These are phyloP conservation scores for Amylocystis lapponica DNA, from an alignment of 768 basidiomycete genomes.

Conservation along the genomic window DNA sequence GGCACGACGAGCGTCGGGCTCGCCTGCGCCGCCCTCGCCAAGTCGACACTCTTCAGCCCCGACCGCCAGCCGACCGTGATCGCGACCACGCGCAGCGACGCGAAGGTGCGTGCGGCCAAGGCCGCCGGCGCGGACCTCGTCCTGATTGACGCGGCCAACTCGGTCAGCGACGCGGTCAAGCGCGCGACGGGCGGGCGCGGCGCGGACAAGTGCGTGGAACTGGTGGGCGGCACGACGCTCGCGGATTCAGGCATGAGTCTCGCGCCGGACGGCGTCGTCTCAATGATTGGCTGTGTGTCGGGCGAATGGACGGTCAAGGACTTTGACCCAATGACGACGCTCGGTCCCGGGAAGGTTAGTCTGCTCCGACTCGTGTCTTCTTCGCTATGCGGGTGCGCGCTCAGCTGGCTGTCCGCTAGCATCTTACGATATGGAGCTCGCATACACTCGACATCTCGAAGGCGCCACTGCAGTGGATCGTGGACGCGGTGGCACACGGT, in stretches of 20 bases:
- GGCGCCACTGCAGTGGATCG: slow-evolving; percentile 3
- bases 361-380: too few species aligned
- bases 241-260: not conserved
- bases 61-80: slow-evolving; percentile 1
- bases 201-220: slow-evolving; percentile 1
- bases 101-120: not conserved
- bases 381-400: not conserved
- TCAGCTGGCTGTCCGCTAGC: not conserved
- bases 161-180: slow-evolving; percentile 1
- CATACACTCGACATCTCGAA: not conserved
- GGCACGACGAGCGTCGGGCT: slow-evolving; percentile 4
- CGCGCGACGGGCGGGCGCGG: not conserved
- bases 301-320: slow-evolving; percentile 4
- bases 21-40: slow-evolving; percentile 2
- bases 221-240: slow-evolving; percentile 2
- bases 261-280: not conserved
- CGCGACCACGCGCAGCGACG: not conserved
- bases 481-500: slow-evolving; percentile 1
- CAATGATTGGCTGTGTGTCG: slow-evolving; percentile 3
- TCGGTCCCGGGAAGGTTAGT: not conserved
- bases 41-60: slow-evolving; percentile 1
- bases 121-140: slow-evolving; percentile 2
- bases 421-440: not conserved
- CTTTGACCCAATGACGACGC: slow-evolving; percentile 1
- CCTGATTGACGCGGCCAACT: not conserved